Evolutionary conservation across 257 asterid species (phyloP).

Genomic region (Primulina tabacum): DNA sequence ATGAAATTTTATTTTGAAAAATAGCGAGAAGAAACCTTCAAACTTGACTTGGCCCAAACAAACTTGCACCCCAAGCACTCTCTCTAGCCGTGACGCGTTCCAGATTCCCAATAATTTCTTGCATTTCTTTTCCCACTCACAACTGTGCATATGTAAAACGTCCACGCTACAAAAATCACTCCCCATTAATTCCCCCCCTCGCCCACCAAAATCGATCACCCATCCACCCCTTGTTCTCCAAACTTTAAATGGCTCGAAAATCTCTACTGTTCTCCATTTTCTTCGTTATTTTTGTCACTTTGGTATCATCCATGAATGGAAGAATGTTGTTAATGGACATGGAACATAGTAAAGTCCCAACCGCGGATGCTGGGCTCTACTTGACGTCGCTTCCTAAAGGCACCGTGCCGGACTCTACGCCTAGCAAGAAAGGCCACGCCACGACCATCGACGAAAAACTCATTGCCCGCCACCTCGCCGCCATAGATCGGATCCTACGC

Average conservation of each 20-base stretch:
- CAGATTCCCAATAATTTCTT: not conserved
- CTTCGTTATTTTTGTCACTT: conserved; percentile 20
- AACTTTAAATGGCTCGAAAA: conserved; percentile 17
- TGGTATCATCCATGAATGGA: conserved; percentile 15
- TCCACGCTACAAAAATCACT: not conserved
- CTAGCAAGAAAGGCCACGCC: conserved; percentile 37
- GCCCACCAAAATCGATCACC: not conserved
- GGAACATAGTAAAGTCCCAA: not conserved
- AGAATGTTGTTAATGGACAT: conserved; percentile 26
- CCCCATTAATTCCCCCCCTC: not conserved
- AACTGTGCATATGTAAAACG: not conserved
- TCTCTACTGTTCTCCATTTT: conserved; percentile 12
- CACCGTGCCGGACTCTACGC: conserved; percentile 22
- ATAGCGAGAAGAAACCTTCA: conserved; percentile 9
- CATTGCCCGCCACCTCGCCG: conserved; percentile 31
- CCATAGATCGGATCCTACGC: conserved; percentile 29
- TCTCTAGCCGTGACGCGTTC: conserved; percentile 14
- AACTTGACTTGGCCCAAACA: conserved; percentile 33
- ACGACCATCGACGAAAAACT: conserved; percentile 23
- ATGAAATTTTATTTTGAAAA: not conserved
- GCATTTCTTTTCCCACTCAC: not conserved
- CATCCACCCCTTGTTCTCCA: not conserved
- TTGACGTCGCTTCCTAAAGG: conserved; percentile 25
- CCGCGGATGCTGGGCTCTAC: conserved; percentile 19
- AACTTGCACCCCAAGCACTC: conserved; percentile 34